These are phyloP conservation scores for Tolypocladium nubicola DNA, from an alignment of 2,329 filamentous ascomycete species.

Conservation along the genomic window DNA sequence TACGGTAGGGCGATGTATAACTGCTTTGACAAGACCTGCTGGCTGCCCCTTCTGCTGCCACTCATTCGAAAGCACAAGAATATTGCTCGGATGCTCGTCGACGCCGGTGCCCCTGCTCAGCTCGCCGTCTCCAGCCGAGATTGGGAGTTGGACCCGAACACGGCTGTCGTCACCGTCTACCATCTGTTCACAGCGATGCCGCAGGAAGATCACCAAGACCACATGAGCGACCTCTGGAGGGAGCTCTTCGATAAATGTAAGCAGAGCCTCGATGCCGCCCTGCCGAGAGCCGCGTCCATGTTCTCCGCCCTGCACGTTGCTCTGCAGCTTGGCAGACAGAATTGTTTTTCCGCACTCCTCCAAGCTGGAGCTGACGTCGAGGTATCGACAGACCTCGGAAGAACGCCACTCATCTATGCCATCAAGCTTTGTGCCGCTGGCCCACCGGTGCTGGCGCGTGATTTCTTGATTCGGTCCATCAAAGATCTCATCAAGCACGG, in stretches of 20 bases:
- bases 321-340: neutral
- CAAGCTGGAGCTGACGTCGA: neutral
- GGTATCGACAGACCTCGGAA: neutral
- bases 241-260: neutral
- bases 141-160: neutral
- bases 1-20: neutral
- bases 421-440: neutral
- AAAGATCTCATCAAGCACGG: neutral
- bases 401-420: neutral
- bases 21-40: neutral
- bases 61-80: neutral
- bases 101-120: neutral
- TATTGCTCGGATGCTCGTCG: neutral
- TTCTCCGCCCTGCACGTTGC: neutral
- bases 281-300: neutral
- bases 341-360: neutral
- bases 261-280: neutral
- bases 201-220: neutral
- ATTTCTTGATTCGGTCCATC: neutral
- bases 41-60: slow-evolving; percentile 1
- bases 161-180: neutral
- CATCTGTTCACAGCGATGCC: neutral
- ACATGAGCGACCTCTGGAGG: neutral
- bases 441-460: neutral
- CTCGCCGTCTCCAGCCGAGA: neutral